Percentiles rank a stretch among this genome's conserved stretches.
These are phyloP conservation scores for Sphagnum fallax DNA, from an alignment of 228 moss, liverwort and hornwort species.

Conservation along the genomic window DNA sequence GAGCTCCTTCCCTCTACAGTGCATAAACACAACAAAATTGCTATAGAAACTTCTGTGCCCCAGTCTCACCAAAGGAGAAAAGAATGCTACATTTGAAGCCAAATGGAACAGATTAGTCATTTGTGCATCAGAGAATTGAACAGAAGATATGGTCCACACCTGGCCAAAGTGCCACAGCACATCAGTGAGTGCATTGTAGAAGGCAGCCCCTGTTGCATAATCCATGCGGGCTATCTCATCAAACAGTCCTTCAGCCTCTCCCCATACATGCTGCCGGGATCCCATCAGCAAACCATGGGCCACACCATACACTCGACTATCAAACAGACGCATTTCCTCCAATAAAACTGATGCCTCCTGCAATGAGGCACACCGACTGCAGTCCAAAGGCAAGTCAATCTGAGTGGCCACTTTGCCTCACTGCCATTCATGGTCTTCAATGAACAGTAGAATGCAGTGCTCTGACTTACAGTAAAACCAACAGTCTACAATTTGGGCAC, in stretches of 20 bases:
- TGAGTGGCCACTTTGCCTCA: too few species aligned
- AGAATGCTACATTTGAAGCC: too few species aligned
- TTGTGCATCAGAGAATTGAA: too few species aligned
- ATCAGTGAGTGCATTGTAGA: slow-evolving; percentile 93
- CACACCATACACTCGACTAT: slow-evolving; percentile 93
- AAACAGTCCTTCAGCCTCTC: slow-evolving; percentile 65
- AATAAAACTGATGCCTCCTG: slow-evolving; percentile 87
- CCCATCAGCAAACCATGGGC: slow-evolving; percentile 94
- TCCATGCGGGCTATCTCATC: slow-evolving; percentile 92
- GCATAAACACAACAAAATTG: too few species aligned
- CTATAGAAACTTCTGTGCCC: too few species aligned
- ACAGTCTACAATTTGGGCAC: too few species aligned
- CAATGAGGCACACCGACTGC: slow-evolving; percentile 84
- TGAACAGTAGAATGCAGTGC: too few species aligned
- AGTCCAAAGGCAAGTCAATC: background rate
- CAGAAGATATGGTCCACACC: slow-evolving; percentile 23
- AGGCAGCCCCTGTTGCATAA: slow-evolving; percentile 89
- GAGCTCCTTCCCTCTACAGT: slow-evolving; percentile 77
- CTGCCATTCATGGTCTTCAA: too few species aligned
- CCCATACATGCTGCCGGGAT: slow-evolving; percentile 60
- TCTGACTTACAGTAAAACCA: too few species aligned
- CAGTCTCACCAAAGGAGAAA: too few species aligned
- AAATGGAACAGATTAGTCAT: too few species aligned
- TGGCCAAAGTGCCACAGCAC: slow-evolving; percentile 98
- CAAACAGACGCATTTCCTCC: slow-evolving; percentile 93